Conservation (phyloP, 129 eudicot species). For the Pittosporum tobira region DNA sequence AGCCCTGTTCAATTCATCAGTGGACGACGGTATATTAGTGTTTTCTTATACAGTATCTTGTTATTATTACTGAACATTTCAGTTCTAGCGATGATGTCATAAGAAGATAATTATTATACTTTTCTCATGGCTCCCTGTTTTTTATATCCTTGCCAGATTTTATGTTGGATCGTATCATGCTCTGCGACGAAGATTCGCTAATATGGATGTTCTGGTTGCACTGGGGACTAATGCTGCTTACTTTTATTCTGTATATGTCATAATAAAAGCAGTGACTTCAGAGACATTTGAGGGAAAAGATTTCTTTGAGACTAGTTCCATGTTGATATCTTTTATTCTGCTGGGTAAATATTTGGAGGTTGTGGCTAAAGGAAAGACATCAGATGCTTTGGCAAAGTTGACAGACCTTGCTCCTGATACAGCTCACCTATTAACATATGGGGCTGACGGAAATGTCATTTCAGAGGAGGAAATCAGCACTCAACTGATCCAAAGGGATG, state of each 20-base stretch:
- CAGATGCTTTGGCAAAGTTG: slow-evolving; percentile 92
- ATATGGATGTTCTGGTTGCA: slow-evolving; percentile 98
- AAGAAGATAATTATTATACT: neutral
- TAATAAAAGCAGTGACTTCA: slow-evolving; percentile 68
- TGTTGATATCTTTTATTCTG: slow-evolving; percentile 93
- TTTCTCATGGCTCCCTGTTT: neutral
- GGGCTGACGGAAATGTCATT: slow-evolving; percentile 46
- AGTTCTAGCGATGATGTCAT: neutral
- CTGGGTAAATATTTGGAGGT: slow-evolving; percentile 89
- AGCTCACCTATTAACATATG: slow-evolving; percentile 54
- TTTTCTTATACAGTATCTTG: neutral
- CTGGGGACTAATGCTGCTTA: slow-evolving; percentile 97
- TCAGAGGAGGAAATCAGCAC: slow-evolving; percentile 81
- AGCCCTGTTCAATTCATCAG: slow-evolving; percentile 88
- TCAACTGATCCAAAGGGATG: slow-evolving; percentile 67
- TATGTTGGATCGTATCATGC: slow-evolving; percentile 96
- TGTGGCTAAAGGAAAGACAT: slow-evolving; percentile 89
- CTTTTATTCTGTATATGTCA: slow-evolving; percentile 75
- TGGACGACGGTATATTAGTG: slow-evolving; percentile 63
- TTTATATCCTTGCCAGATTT: slow-evolving; percentile 47
- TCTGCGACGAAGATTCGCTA: slow-evolving; percentile 69
- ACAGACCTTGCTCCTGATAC: slow-evolving; percentile 78
- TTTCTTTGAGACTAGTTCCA: slow-evolving; percentile 95
- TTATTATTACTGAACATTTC: neutral
- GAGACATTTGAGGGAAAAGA: slow-evolving; percentile 76